Base-by-base conservation (phyloP, 805 yeast genomes). In the Hanseniaspora hatyaiensis region DNA sequence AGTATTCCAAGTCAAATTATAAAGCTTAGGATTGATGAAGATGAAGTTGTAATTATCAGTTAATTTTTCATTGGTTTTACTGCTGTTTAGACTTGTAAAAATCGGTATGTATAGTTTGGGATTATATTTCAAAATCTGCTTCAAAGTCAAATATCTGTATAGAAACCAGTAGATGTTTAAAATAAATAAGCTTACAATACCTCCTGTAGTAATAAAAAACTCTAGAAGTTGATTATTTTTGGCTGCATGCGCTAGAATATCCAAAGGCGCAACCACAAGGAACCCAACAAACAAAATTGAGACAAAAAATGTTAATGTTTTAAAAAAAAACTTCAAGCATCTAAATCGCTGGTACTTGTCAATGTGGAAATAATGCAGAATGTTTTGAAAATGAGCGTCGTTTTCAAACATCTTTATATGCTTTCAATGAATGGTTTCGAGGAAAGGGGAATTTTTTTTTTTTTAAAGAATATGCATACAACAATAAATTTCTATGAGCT, bases 31-130 rank as follows among this genome's bases (percentile, higher is more conserved):
- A 63, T 0, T 81, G 75, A 40, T 60, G 60, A 33, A 59, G 53
- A 2, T 75, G 72, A 28, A 26, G 23, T 36, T 44, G 59, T 49
- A 12, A 57, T 49, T 34, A 65, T 58, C 8, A 76, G 64, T 30
- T 62, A 62, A 40, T 65, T 65, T 42, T 80, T 71, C 40, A 69
- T 63, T 1, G 59, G 58, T 51, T 71, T 63, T 44, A 71, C 72
- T 31, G 57, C 54, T 3, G 60, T 53, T 20, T 2, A 64, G 59
- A n/a, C 50, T 50, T 6, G 69, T 63, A 26, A 77, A 73, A 15
- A 76, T 68, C 1, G 95, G 88, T 23, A 87, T 70, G 60, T 85
- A 86, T 18, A 75, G 65, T 52, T 81, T 74, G 0, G 96, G 96
- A 16, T 88, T 82, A 53, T 82, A 92, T 50, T 76, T 74, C 52